These are phyloP conservation scores for Biscutella laevigata DNA, from an alignment of 441 rosid genomes.

Conservation along the genomic window DNA sequence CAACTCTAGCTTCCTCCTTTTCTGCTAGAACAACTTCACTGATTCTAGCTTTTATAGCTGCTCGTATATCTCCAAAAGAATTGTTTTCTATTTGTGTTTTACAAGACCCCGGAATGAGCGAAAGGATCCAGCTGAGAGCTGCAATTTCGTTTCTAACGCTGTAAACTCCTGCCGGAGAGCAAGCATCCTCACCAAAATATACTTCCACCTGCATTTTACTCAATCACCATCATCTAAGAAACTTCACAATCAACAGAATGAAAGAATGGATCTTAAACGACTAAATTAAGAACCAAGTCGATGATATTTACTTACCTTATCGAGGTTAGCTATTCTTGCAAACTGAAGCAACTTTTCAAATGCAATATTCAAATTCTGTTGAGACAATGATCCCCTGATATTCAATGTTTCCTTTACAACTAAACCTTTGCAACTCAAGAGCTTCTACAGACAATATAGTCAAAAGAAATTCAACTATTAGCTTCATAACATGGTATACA, in stretches of 20 bases:
- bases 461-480: not conserved
- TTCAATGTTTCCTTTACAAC: constrained; percentile 36
- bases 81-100: constrained; percentile 15
- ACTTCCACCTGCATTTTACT: constrained; percentile 64
- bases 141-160: constrained; percentile 72
- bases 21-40: constrained; percentile 26
- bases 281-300: not conserved
- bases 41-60: constrained; percentile 31
- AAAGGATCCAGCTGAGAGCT: constrained; percentile 51
- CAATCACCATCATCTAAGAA: constrained; percentile 15
- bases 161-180: constrained; percentile 35
- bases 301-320: constrained; percentile 42
- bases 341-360: constrained; percentile 48
- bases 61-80: constrained; percentile 34
- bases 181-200: constrained; percentile 51
- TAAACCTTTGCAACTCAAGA: constrained; percentile 48
- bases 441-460: constrained; percentile 35
- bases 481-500: not conserved
- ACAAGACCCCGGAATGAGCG: constrained; percentile 25
- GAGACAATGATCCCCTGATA: constrained; percentile 27
- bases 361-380: constrained; percentile 29
- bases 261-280: not conserved
- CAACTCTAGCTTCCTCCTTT: constrained; percentile 25
- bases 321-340: constrained; percentile 59
- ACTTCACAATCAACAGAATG: not conserved